Conservation (phyloP, 371 early-diverging fungal genomes). For the Coemansia sp. region DNA sequence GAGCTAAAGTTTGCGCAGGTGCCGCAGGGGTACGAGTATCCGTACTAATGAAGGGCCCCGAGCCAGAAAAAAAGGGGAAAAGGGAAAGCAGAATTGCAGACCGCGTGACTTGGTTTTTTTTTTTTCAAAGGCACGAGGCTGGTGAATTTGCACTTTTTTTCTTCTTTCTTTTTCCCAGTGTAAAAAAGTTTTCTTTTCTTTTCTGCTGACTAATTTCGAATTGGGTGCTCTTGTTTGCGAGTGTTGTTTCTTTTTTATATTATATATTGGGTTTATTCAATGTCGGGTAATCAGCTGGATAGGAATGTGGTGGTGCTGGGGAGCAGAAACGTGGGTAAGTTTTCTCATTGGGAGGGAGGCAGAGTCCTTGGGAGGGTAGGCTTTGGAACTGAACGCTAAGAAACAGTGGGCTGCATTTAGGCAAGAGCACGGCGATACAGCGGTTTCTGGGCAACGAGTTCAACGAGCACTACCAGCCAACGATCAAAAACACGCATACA, state of each 20-base stretch:
- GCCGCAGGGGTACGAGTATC: conserved; percentile 38
- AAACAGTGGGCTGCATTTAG: conserved; percentile 49
- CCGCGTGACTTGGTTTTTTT: conserved; percentile 11
- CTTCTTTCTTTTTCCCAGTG: neutral
- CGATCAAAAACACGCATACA: conserved; percentile 89
- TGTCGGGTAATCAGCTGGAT: conserved; percentile 21
- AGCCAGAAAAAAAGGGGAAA: neutral
- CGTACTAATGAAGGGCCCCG: conserved; percentile 12
- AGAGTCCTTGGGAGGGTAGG: too few relatives aligned
- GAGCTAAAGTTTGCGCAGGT: conserved; percentile 43
- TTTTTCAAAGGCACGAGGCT: neutral
- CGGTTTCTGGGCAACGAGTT: conserved; percentile 94
- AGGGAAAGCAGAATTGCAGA: neutral
- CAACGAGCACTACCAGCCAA: conserved; percentile 91
- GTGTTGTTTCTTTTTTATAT: conserved; percentile 2
- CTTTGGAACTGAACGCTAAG: neutral
- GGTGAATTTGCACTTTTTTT: neutral
- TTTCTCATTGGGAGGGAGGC: too few relatives aligned
- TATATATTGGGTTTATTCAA: neutral
- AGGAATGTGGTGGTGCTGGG: conserved; percentile 42
- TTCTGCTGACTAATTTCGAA: neutral
- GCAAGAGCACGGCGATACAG: conserved; percentile 87
- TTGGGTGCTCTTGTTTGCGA: too few relatives aligned
- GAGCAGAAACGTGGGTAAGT: conserved; percentile 32
- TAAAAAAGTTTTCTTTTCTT: neutral